phyloP scores from a whole-genome alignment of 257 asterid species.

The Craterostigma plantagineum region DNA sequence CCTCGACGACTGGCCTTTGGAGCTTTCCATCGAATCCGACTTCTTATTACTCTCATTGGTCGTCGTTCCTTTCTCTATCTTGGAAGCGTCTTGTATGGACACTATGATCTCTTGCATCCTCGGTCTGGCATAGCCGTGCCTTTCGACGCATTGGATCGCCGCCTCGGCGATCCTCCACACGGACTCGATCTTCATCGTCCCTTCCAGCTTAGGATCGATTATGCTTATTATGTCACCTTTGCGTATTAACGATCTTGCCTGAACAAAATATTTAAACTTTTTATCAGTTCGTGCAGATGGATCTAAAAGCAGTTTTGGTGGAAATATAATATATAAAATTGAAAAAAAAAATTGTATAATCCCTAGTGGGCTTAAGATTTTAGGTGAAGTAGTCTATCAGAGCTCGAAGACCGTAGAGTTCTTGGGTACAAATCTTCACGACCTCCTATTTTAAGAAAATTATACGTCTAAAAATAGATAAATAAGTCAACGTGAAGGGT shows the following conservation, averaged over 20 bases:
- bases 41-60: constrained; percentile 39
- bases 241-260: constrained; percentile 84
- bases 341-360: no score
- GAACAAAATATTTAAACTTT: background rate
- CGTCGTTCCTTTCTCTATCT: constrained; percentile 75
- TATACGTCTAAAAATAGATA: no score
- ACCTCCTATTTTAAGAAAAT: no score
- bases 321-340: no score
- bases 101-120: constrained; percentile 79
- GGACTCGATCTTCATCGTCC: constrained; percentile 58
- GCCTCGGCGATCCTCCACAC: constrained; percentile 88
- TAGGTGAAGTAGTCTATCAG: no score
- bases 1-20: constrained; percentile 64
- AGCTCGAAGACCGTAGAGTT: no score
- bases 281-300: no score
- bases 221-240: constrained; percentile 90
- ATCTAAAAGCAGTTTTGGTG: no score
- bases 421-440: no score
- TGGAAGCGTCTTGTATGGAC: constrained; percentile 75
- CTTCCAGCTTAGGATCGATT: constrained; percentile 46
- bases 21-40: constrained; percentile 32
- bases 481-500: no score
- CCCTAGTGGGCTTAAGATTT: no score
- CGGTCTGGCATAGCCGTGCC: constrained; percentile 62
- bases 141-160: constrained; percentile 82